phyloP scores from a whole-genome alignment of 495 filamentous ascomycete genomes.

The Neurospora intermedia region DNA sequence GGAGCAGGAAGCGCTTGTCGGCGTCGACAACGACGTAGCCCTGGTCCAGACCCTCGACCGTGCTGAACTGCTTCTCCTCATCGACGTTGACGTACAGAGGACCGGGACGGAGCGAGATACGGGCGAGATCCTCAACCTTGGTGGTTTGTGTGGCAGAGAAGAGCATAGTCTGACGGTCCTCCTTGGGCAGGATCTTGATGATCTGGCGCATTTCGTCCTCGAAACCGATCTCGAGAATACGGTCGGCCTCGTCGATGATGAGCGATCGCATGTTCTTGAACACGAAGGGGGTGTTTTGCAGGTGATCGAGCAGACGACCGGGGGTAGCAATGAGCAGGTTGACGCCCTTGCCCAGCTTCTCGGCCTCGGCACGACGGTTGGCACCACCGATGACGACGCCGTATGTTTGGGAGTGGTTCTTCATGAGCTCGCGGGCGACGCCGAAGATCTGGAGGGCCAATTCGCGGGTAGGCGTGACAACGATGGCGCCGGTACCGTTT shows the following conservation, averaged over 20 bases:
- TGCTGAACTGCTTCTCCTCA: slow-evolving; percentile 38
- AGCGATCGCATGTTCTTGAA: slow-evolving; percentile 78
- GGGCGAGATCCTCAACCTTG: slow-evolving; percentile 91
- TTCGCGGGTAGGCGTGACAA: slow-evolving; percentile 83
- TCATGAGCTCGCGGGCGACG: slow-evolving; percentile 85
- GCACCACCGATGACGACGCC: slow-evolving; percentile 95
- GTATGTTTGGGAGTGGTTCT: slow-evolving; percentile 66
- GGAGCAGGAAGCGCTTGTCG: slow-evolving; percentile 84
- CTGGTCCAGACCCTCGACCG: slow-evolving; percentile 87
- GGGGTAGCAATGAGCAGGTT: slow-evolving; percentile 93
- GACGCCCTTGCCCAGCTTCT: slow-evolving; percentile 88
- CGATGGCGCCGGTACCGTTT: slow-evolving; percentile 73
- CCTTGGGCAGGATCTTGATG: slow-evolving; percentile 84
- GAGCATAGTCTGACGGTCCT: slow-evolving; percentile 88
- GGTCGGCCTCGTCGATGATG: slow-evolving; percentile 86
- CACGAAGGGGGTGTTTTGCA: slow-evolving; percentile 88
- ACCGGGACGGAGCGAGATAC: slow-evolving; percentile 84
- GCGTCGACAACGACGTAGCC: slow-evolving; percentile 90
- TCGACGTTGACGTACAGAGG: slow-evolving; percentile 96
- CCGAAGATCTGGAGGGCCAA: slow-evolving; percentile 93
- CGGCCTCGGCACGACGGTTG: slow-evolving; percentile 81
- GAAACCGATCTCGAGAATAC: slow-evolving; percentile 94
- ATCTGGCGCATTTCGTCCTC: slow-evolving; percentile 98
- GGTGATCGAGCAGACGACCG: slow-evolving; percentile 83
- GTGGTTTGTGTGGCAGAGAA: slow-evolving; percentile 98